Evolutionary conservation across 2,329 filamentous ascomycete species (phyloP).

Genomic region (Rutstroemia sp.): DNA sequence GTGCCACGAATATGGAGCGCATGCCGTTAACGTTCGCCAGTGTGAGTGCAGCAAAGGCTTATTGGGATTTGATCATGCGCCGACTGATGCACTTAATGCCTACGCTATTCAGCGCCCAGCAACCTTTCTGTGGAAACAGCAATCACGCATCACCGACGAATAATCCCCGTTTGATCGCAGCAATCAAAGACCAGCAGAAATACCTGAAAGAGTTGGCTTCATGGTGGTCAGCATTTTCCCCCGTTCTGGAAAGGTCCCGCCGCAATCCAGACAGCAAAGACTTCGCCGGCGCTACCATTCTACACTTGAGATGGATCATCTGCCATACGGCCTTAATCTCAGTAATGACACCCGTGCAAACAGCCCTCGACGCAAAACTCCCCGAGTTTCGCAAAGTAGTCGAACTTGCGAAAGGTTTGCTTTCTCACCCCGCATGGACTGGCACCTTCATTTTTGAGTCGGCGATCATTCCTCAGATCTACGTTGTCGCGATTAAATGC

Average conservation of each 20-base stretch:
- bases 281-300: background rate
- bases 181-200: background rate
- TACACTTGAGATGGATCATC: background rate
- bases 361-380: background rate
- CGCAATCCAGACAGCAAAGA: background rate
- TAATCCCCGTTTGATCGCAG: too few species aligned
- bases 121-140: background rate
- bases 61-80: background rate
- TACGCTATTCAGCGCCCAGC: background rate
- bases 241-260: background rate
- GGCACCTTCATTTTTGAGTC: background rate
- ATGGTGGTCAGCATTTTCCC: background rate
- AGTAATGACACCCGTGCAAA: background rate
- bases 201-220: background rate
- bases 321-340: background rate
- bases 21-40: background rate
- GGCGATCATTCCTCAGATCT: background rate
- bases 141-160: too few species aligned
- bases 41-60: background rate
- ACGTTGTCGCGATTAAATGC: slow-evolving; percentile 2
- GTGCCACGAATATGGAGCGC: background rate
- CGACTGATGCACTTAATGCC: slow-evolving; percentile 1
- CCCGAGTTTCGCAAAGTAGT: background rate
- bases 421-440: background rate
- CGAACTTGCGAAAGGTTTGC: background rate